Evolutionary conservation across 495 filamentous ascomycete genomes (phyloP).

Genomic region (Daldinia concentrica): DNA sequence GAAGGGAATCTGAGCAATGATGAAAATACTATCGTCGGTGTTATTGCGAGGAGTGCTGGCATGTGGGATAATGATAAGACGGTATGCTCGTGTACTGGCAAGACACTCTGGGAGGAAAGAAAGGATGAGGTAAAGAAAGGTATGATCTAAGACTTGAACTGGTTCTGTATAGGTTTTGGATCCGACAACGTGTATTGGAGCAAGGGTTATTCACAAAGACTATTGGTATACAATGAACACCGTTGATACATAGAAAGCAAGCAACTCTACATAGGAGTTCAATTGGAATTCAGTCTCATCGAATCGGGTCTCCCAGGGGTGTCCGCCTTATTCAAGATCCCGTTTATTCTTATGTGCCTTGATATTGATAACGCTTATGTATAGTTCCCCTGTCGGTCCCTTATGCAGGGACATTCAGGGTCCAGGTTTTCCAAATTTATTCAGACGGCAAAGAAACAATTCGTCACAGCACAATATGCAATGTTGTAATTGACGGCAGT

Average conservation of each 20-base stretch:
- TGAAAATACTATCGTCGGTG: conserved; percentile 84
- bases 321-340: not conserved
- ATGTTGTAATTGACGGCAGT: conserved; percentile 11
- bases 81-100: conserved; percentile 92
- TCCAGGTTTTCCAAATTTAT: conserved; percentile 12
- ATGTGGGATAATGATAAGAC: conserved; percentile 99
- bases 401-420: conserved; percentile 25
- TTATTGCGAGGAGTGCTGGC: conserved; percentile 92
- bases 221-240: conserved; percentile 4
- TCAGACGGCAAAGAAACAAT: not conserved
- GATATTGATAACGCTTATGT: not conserved
- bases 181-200: conserved; percentile 12
- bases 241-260: conserved; percentile 1
- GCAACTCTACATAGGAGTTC: too few species aligned
- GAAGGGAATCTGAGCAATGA: conserved; percentile 70
- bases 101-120: conserved; percentile 97
- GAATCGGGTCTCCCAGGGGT: not conserved
- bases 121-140: conserved; percentile 87
- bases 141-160: conserved; percentile 64
- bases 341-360: too few species aligned
- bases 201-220: conserved; percentile 10
- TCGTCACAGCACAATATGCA: not conserved
- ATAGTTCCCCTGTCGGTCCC: not conserved
- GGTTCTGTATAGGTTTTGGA: conserved; percentile 14
- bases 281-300: not conserved